phyloP scores from a whole-genome alignment of 371 early-diverging fungal genomes.

The Fennellomyces sp. region DNA sequence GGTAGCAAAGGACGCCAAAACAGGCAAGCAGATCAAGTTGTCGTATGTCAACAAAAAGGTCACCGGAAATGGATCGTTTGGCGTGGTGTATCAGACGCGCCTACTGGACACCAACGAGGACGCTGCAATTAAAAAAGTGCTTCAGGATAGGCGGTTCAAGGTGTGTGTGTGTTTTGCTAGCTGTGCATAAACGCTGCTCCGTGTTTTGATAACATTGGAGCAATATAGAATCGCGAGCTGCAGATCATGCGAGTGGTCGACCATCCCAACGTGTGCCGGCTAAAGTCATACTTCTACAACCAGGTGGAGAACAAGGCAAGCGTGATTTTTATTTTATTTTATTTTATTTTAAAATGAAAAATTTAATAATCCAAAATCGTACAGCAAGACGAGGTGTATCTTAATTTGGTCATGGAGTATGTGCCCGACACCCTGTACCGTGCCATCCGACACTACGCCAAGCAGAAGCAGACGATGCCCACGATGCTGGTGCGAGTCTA shows the following conservation, averaged over 20 bases:
- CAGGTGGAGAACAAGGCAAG: slow-evolving; percentile 73
- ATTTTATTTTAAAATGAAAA: background rate
- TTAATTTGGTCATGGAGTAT: slow-evolving; percentile 92
- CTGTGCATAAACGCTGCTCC: no score
- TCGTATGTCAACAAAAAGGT: slow-evolving; percentile 88
- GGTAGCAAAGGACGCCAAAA: slow-evolving; percentile 81
- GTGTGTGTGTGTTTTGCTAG: slow-evolving; percentile 35
- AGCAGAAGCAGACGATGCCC: slow-evolving; percentile 89
- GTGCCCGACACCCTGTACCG: slow-evolving; percentile 94
- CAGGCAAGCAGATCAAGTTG: slow-evolving; percentile 83
- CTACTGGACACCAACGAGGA: slow-evolving; percentile 75
- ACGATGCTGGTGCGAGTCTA: slow-evolving; percentile 88
- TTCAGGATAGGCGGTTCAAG: slow-evolving; percentile 96
- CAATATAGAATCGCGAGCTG: slow-evolving; percentile 87
- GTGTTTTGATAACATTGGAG: background rate
- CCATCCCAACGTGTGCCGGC: slow-evolving; percentile 88
- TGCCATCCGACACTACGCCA: slow-evolving; percentile 82
- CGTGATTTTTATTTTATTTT: background rate
- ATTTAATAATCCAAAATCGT: slow-evolving; percentile 19
- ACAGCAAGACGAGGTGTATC: slow-evolving; percentile 90
- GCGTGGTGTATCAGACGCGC: slow-evolving; percentile 94
- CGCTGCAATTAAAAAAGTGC: slow-evolving; percentile 93
- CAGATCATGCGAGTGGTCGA: slow-evolving; percentile 92
- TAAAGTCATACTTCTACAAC: slow-evolving; percentile 91
- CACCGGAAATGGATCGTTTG: slow-evolving; percentile 95